Evolutionary conservation across 2,329 filamentous ascomycete genomes (phyloP), one percentile per base, ranked within the genome.

Genomic region (Anisogramma anomala): DNA sequence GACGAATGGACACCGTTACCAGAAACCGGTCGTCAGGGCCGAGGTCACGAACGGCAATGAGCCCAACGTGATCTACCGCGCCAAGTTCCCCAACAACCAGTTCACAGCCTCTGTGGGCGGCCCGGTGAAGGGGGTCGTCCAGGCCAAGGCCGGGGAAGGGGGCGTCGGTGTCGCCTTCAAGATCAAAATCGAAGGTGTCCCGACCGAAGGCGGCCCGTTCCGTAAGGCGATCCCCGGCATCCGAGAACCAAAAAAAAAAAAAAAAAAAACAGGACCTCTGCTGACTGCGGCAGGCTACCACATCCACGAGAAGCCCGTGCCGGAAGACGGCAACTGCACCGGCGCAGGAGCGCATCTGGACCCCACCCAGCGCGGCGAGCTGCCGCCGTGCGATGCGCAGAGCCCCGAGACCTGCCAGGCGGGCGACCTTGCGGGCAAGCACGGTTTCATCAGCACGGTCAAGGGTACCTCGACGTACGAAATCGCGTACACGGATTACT

Each of bases 341-440:
- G 60, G 60, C 4, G 79, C 84, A 1, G 65, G 73, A 3, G 73
- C 66, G 1, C 84, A 89, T 53, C 69, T 86, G 7, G 82, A 88
- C 54, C 83, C 84, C 11, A 83, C 70, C 57, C 56, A 67, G 36
- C 78, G 81, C 37, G 75, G 75, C 49, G 75, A 85, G 53, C 60
- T 59, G 2, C 66, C 77, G 3, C 53, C 69, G 4, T 89, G 84
- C 61, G 66, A 85, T 53, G 30, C 61, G 9, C 51, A 56, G 10
- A 55, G 63, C 6, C 79, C 79, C 6, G 59, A 72, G 47, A 77
- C 74, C 5, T 89, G 84, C 63, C 76, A 89, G 60, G 74, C 83
- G 9, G 84, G 84, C 49, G 84, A 89, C 57, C 66, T 88, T 42
- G 72, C 74, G 51, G 84, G 84, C 56, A 89, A 89, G 63, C 66